phyloP scores from a whole-genome alignment of 805 yeast genomes.

The Candida tammaniensis region DNA sequence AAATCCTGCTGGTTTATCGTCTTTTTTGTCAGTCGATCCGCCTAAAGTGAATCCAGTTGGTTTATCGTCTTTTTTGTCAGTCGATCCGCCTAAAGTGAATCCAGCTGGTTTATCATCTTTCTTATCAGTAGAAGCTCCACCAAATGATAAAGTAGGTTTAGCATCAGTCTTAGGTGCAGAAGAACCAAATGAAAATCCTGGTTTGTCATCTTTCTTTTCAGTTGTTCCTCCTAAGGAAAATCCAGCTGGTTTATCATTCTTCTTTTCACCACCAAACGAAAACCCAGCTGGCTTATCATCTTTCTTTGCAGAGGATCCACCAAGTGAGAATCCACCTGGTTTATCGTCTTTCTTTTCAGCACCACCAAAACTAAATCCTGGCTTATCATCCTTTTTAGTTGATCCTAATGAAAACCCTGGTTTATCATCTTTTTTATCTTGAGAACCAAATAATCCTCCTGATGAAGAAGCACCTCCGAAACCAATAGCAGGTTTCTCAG shows the following conservation, averaged over 20 bases:
- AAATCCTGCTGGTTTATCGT: slow-evolving; percentile 13
- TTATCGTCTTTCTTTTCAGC: slow-evolving; percentile 13
- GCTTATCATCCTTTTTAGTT: slow-evolving; percentile 4
- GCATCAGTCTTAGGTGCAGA: slow-evolving; percentile 11
- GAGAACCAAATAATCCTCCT: slow-evolving; percentile 9
- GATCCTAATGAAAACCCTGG: slow-evolving; percentile 12
- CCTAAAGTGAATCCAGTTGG: slow-evolving; percentile 22
- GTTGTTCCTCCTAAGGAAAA: slow-evolving; percentile 11
- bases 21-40: slow-evolving; percentile 13
- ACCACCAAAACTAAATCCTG: slow-evolving; percentile 6
- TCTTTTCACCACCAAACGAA: slow-evolving; percentile 20
- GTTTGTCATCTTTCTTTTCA: slow-evolving; percentile 2
- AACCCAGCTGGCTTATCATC: slow-evolving; percentile 15
- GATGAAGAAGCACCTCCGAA: slow-evolving; percentile 2
- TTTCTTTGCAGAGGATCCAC: slow-evolving; percentile 19
- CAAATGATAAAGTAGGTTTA: slow-evolving; percentile 6
- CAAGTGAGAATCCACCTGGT: slow-evolving; percentile 13
- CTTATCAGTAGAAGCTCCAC: slow-evolving; percentile 4
- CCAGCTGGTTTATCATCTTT: slow-evolving; percentile 14
- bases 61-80: slow-evolving; percentile 5
- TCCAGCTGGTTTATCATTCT: slow-evolving; percentile 14
- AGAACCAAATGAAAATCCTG: slow-evolving; percentile 9
- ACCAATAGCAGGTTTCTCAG: slow-evolving; percentile 13
- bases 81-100: slow-evolving; percentile 7
- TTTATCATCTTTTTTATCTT: slow-evolving; percentile 11